Evolutionary conservation across 805 yeast species (phyloP).

Genomic region (Komagataella ulmi): DNA sequence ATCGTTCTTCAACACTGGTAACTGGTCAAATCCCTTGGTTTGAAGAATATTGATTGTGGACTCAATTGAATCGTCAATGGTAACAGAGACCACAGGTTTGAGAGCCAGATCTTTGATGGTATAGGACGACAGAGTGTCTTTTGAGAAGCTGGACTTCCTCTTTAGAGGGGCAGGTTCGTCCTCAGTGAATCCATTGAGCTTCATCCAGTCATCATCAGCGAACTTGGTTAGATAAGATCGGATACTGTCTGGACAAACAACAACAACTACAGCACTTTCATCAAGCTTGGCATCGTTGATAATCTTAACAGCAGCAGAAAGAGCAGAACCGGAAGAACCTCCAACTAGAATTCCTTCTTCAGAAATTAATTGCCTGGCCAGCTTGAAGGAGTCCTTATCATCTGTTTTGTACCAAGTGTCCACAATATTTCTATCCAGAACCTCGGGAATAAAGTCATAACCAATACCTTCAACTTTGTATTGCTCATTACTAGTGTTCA

Average conservation of each 20-base stretch:
- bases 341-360: constrained; percentile 85
- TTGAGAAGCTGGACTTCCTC: constrained; percentile 1
- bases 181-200: constrained; percentile 59
- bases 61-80: constrained; percentile 41
- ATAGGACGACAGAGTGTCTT: constrained; percentile 14
- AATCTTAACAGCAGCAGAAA: constrained; percentile 64
- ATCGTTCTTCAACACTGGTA: constrained; percentile 50
- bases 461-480: constrained; percentile 89
- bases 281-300: constrained; percentile 49
- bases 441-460: constrained; percentile 79
- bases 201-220: constrained; percentile 88
- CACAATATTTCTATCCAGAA: constrained; percentile 47
- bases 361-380: constrained; percentile 69
- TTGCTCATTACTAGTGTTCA: constrained; percentile 43
- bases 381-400: constrained; percentile 65
- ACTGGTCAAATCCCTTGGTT: constrained; percentile 71
- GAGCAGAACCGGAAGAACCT: constrained; percentile 81
- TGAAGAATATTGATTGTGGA: constrained; percentile 59
- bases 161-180: constrained; percentile 8
- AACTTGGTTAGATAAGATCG: constrained; percentile 80
- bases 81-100: constrained; percentile 71
- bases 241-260: constrained; percentile 75
- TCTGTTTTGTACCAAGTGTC: constrained; percentile 82
- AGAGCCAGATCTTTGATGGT: constrained; percentile 58
- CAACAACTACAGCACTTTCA: constrained; percentile 65